Evolutionary conservation across 2,329 filamentous ascomycete genomes (phyloP).

Genomic region (Blastomyces percursus): DNA sequence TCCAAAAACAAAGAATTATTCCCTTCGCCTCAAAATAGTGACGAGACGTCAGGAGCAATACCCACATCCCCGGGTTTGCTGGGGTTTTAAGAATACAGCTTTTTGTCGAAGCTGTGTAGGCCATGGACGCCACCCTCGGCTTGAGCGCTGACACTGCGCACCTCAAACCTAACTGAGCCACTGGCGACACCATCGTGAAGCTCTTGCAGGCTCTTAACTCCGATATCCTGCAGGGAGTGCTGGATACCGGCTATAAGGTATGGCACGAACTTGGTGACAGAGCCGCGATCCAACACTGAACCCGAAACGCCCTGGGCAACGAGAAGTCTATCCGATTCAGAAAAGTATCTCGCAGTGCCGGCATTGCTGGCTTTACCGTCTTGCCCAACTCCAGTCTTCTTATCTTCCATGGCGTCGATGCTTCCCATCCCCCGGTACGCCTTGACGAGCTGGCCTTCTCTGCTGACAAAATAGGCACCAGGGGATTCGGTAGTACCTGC

Average conservation of each 20-base stretch:
- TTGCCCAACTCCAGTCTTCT: slow-evolving; percentile 71
- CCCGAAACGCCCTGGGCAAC: slow-evolving; percentile 96
- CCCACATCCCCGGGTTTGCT: neutral
- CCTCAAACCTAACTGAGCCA: slow-evolving; percentile 79
- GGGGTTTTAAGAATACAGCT: slow-evolving; percentile 70
- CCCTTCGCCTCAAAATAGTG: neutral
- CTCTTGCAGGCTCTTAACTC: slow-evolving; percentile 65
- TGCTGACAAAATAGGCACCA: slow-evolving; percentile 90
- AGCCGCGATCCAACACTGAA: slow-evolving; percentile 48
- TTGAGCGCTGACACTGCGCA: slow-evolving; percentile 87
- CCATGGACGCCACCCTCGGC: slow-evolving; percentile 92
- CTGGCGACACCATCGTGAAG: slow-evolving; percentile 64
- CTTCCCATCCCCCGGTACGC: slow-evolving; percentile 98
- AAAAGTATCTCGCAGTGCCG: slow-evolving; percentile 96
- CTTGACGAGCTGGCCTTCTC: slow-evolving; percentile 96
- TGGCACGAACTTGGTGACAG: slow-evolving; percentile 87
- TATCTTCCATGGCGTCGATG: slow-evolving; percentile 99
- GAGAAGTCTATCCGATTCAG: slow-evolving; percentile 84
- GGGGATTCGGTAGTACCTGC: slow-evolving; percentile 96
- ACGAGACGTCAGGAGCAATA: neutral
- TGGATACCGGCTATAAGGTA: slow-evolving; percentile 93
- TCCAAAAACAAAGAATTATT: slow-evolving; percentile 17
- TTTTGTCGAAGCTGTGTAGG: slow-evolving; percentile 99
- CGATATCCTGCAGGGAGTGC: slow-evolving; percentile 94
- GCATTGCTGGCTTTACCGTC: slow-evolving; percentile 68